Conservation (phyloP, 1,284 basidiomycete genomes). For the Flammula alnicola region DNA sequence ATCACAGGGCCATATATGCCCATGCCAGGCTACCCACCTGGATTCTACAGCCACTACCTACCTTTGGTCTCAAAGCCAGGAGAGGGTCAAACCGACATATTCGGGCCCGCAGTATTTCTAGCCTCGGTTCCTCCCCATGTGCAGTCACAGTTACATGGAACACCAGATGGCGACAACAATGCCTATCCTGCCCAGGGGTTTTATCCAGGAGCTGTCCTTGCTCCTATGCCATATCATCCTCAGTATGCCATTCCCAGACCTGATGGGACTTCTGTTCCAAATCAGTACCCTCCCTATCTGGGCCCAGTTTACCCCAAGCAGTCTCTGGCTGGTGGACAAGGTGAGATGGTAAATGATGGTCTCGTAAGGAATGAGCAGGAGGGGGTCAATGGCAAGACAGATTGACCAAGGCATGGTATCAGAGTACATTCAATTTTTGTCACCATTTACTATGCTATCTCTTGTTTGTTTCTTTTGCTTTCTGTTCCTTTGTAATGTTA, state of each 20-base stretch:
- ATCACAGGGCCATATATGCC: conserved; percentile 39
- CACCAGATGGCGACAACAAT: conserved; percentile 51
- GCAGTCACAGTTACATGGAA: conserved; percentile 41
- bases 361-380: conserved; percentile 23
- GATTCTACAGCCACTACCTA: conserved; percentile 51
- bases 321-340: conserved; percentile 26
- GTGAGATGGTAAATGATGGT: conserved; percentile 25
- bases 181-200: conserved; percentile 50
- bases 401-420: not conserved
- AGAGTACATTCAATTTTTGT: too few species aligned
- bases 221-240: conserved; percentile 24
- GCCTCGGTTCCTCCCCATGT: conserved; percentile 33
- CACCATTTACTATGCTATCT: too few species aligned
- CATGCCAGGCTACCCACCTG: conserved; percentile 35
- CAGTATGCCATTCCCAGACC: conserved; percentile 36
- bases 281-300: conserved; percentile 36
- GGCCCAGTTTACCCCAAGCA: conserved; percentile 34
- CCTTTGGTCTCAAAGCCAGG: conserved; percentile 54
- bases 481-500: too few species aligned
- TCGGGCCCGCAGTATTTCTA: conserved; percentile 40
- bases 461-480: too few species aligned
- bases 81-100: conserved; percentile 51
- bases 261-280: conserved; percentile 31
- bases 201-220: conserved; percentile 39
- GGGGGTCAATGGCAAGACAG: conserved; percentile 27